Conservation (phyloP, 495 filamentous ascomycete genomes). For the Penicillium parvum region DNA sequence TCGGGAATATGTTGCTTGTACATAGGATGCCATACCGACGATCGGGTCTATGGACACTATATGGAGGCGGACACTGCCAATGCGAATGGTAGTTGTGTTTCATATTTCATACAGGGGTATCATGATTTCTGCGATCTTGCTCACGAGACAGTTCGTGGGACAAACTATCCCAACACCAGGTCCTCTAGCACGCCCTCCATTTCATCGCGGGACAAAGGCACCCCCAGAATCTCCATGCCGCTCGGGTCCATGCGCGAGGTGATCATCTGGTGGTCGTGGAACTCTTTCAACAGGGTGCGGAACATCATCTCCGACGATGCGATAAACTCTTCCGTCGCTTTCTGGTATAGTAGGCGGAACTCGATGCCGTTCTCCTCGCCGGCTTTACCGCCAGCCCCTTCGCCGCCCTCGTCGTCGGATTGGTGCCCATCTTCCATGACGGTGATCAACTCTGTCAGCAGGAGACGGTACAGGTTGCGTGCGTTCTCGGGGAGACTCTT, state of each 20-base stretch:
- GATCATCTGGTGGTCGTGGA: conserved; percentile 97
- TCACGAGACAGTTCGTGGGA: conserved; percentile 3
- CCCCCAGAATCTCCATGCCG: conserved; percentile 78
- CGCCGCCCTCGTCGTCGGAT: conserved; percentile 39
- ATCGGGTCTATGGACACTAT: background rate
- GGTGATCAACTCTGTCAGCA: conserved; percentile 82
- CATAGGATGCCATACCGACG: conserved; percentile 10
- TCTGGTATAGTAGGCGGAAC: conserved; percentile 87
- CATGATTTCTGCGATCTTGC: conserved; percentile 22
- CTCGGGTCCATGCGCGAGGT: conserved; percentile 77
- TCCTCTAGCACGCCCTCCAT: conserved; percentile 88
- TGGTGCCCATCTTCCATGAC: conserved; percentile 48
- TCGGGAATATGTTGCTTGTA: conserved; percentile 8
- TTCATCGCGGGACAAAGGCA: conserved; percentile 84
- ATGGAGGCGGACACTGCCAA: background rate
- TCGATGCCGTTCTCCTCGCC: conserved; percentile 62
- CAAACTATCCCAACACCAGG: conserved; percentile 46
- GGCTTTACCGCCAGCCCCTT: conserved; percentile 27
- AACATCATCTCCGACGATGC: conserved; percentile 96
- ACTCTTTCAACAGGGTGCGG: conserved; percentile 89
- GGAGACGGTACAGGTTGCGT: conserved; percentile 72
- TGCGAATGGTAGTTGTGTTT: conserved; percentile 7
- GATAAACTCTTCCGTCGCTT: conserved; percentile 93
- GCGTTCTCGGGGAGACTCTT: conserved; percentile 90
- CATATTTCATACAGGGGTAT: conserved; percentile 35